Percentiles rank a stretch among this genome's conserved stretches.
These are phyloP conservation scores for Amanita inopinata DNA, from an alignment of 768 basidiomycete genomes.

Conservation along the genomic window DNA sequence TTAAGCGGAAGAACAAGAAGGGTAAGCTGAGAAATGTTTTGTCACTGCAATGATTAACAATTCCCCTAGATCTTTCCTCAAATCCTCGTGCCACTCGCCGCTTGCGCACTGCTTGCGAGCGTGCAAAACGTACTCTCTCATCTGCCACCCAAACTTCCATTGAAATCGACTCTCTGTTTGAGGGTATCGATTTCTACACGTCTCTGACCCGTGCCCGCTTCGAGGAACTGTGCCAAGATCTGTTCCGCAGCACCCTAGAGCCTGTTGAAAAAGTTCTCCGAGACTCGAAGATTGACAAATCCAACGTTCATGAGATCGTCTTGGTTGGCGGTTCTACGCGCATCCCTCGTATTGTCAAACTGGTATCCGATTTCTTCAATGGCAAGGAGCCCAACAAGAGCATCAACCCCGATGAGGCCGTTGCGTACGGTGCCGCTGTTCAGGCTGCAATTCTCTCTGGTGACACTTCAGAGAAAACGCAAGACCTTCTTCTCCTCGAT, in stretches of 20 bases:
- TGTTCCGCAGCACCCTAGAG: slow-evolving; percentile 90
- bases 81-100: slow-evolving; percentile 96
- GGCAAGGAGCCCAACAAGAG: slow-evolving; percentile 98
- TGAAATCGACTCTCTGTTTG: slow-evolving; percentile 95
- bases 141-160: slow-evolving; percentile 95
- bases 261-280: slow-evolving; percentile 97
- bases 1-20: slow-evolving; percentile 98
- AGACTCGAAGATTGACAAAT: slow-evolving; percentile 97
- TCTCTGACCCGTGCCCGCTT: slow-evolving; percentile 97
- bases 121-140: slow-evolving; percentile 96
- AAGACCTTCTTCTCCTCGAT: slow-evolving; percentile 92
- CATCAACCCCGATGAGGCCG: slow-evolving; percentile 99
- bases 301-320: slow-evolving; percentile 93
- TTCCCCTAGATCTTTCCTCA: slow-evolving; percentile 59
- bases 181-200: slow-evolving; percentile 98
- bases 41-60: slow-evolving; percentile 9
- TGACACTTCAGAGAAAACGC: slow-evolving; percentile 96
- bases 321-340: slow-evolving; percentile 97
- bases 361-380: slow-evolving; percentile 97
- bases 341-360: slow-evolving; percentile 95
- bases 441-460: slow-evolving; percentile 97
- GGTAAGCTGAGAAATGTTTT: slow-evolving; percentile 29
- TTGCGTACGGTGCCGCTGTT: slow-evolving; percentile 97
- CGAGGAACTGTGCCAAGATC: slow-evolving; percentile 90
- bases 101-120: slow-evolving; percentile 95